These are phyloP conservation scores for Delonix regia DNA, from an alignment of 306 rosid genomes.

Conservation along the genomic window DNA sequence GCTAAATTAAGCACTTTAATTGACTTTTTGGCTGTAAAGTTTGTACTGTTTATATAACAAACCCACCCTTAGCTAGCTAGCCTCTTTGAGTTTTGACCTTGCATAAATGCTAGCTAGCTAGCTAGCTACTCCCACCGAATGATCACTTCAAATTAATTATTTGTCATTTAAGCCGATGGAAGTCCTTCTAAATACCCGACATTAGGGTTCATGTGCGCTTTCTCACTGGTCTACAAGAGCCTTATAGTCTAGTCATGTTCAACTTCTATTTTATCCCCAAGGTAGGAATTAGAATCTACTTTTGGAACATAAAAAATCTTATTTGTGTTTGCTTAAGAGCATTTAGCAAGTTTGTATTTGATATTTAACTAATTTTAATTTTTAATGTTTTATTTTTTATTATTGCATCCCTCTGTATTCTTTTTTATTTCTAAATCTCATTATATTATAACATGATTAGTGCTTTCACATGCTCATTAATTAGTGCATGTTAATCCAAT, in stretches of 20 bases:
- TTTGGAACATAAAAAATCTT: background rate
- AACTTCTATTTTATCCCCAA: background rate
- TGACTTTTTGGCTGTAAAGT: conserved; percentile 42
- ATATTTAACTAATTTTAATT: background rate
- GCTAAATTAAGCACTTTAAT: background rate
- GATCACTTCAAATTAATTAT: background rate
- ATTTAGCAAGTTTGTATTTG: background rate
- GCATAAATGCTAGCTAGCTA: background rate
- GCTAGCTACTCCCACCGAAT: background rate
- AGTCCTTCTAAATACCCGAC: background rate
- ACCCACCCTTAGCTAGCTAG: background rate
- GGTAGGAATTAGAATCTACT: background rate
- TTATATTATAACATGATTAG: background rate
- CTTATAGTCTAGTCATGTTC: background rate
- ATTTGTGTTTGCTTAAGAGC: background rate
- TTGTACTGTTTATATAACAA: background rate
- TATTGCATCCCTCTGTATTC: background rate
- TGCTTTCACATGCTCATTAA: too few relatives aligned
- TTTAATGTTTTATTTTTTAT: background rate
- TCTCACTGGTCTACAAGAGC: background rate
- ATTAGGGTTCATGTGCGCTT: background rate
- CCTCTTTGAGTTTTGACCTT: conserved; percentile 21
- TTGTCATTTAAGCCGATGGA: background rate
- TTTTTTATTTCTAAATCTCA: background rate
- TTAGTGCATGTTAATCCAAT: too few relatives aligned